phyloP scores from a whole-genome alignment of 805 yeast genomes.

The Candida chauliodis region DNA sequence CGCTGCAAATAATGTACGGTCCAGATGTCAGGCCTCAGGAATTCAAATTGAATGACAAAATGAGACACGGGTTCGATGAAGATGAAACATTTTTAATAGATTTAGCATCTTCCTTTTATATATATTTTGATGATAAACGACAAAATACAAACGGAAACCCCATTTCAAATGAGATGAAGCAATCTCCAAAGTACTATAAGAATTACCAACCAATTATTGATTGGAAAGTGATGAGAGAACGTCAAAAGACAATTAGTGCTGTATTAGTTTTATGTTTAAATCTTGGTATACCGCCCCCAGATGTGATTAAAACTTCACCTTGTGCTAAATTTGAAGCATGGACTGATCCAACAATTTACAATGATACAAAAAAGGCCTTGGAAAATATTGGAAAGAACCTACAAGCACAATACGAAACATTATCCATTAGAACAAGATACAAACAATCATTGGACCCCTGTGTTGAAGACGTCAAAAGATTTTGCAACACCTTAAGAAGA shows the following conservation, averaged over 20 bases:
- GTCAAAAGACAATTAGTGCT: conserved; percentile 90
- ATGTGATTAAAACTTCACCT: conserved; percentile 86
- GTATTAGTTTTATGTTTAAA: conserved; percentile 88
- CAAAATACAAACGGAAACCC: conserved; percentile 91
- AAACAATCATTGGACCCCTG: conserved; percentile 92
- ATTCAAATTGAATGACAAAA: conserved; percentile 46
- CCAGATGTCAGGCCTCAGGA: conserved; percentile 4
- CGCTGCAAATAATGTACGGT: background rate
- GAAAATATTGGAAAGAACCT: conserved; percentile 86
- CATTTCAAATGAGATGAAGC: conserved; percentile 50
- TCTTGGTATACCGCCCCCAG: conserved; percentile 97
- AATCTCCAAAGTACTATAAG: conserved; percentile 33
- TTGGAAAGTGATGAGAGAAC: conserved; percentile 88
- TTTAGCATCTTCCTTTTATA: conserved; percentile 66
- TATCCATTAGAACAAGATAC: conserved; percentile 82
- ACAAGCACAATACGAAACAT: conserved; percentile 84
- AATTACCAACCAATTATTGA: conserved; percentile 73
- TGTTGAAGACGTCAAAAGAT: conserved; percentile 90
- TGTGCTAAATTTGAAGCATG: conserved; percentile 91
- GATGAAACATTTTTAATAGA: conserved; percentile 56
- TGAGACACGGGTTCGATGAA: conserved; percentile 65
- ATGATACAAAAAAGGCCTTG: conserved; percentile 85
- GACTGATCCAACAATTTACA: conserved; percentile 79
- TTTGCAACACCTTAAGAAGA: conserved; percentile 83
- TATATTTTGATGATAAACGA: conserved; percentile 87